Base-by-base conservation (phyloP, 148 eudicot species). In the Camellia lanceoleosa region DNA sequence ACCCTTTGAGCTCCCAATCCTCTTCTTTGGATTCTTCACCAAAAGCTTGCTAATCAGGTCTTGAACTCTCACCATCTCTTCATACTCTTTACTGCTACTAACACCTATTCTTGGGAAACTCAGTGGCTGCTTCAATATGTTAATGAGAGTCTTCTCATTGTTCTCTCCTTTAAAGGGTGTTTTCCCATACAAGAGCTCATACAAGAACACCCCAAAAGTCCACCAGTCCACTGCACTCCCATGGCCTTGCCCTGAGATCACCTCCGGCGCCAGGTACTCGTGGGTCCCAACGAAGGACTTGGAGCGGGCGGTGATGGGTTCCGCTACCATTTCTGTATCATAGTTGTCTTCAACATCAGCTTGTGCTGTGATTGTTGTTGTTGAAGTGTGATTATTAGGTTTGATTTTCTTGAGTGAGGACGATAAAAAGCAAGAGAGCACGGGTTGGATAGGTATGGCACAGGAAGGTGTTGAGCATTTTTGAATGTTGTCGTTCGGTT, bases 181-280 rank as follows among this genome's bases (percentile, higher is more conserved):
- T 70, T 46, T 76, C 1, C 93, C 93, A 16, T 86, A 92, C 42
- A 92, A 44, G 54, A 91, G 81, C 78, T 91, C 95, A 42, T 88
- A 91, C 65, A 91, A 70, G 74, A 91, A 91, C 66, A 91, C 91
- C 60, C 95, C 95, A 30, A 88, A 85, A 0, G 95, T 91, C 95
- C 95, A 91, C 95, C 95, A 91, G 59, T 91, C 95, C 7, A 91
- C 95, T 2, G 91, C 90, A 47, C 95, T 86, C 10, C 95, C 95
- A 14, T 91, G 95, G 15, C 95, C 95, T 19, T 88, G 89, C 65
- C 95, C 95, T 2, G 93, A 88, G 42, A 91, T 85, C 73, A 91
- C 95, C 87, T 91, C 95, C 1, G 95, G 95, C 9, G 95, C 95
- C 79, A 91, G 51, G 87, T 91, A 91, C 85, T 91, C 95, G 56